Conservation (phyloP, 164 flowering plant genomes). For the Sextonia rubra region DNA sequence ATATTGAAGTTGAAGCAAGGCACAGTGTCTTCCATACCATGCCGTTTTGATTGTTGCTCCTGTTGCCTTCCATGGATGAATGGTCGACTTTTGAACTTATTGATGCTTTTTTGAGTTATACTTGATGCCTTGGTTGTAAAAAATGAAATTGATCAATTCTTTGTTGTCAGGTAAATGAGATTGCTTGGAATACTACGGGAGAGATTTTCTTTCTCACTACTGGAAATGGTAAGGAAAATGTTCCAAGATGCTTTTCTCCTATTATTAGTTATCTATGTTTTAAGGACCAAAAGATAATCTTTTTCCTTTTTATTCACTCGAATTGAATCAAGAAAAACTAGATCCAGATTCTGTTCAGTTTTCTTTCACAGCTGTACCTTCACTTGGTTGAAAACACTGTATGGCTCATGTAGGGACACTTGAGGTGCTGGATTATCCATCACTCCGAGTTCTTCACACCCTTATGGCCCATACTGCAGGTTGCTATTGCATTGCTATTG, state of each 20-base stretch:
- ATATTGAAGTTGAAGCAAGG: neutral
- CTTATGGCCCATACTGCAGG: slow-evolving; percentile 98
- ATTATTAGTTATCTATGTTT: neutral
- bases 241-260: neutral
- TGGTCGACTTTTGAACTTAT: neutral
- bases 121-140: too few species aligned
- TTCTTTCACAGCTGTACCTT: neutral
- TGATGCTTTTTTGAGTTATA: neutral
- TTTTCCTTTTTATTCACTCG: neutral
- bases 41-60: neutral
- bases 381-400: neutral
- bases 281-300: slow-evolving; percentile 1
- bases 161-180: slow-evolving; percentile 79
- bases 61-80: neutral
- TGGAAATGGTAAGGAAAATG: slow-evolving; percentile 60
- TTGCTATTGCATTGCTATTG: slow-evolving; percentile 97
- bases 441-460: slow-evolving; percentile 75
- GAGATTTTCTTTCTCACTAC: slow-evolving; percentile 92
- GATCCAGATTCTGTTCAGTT: neutral
- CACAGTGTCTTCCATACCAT: neutral
- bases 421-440: slow-evolving; percentile 90
- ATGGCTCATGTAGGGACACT: slow-evolving; percentile 60
- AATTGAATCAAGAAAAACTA: neutral
- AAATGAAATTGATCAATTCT: neutral
- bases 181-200: slow-evolving; percentile 92